Percentiles rank a stretch among this genome's conserved stretches.
These are phyloP conservation scores for Exidia glandulosa DNA, from an alignment of 768 basidiomycete species.

Conservation along the genomic window DNA sequence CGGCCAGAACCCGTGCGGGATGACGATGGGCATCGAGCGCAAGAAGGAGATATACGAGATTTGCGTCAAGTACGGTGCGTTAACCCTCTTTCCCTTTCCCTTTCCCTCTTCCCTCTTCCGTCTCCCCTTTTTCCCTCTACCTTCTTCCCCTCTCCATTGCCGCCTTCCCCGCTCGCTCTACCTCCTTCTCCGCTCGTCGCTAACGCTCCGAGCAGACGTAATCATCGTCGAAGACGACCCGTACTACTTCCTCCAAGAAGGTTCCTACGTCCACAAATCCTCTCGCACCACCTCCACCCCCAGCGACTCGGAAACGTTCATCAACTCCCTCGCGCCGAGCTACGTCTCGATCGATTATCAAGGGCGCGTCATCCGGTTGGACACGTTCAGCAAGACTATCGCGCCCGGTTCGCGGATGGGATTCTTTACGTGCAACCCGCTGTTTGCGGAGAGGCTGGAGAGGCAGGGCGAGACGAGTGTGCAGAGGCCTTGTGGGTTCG, in stretches of 20 bases:
- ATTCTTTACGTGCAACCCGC: conserved; percentile 67
- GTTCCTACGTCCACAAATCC: conserved; percentile 37
- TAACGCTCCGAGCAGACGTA: too few species aligned
- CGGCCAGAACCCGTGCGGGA: conserved; percentile 79
- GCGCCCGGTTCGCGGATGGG: conserved; percentile 70
- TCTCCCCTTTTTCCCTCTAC: too few species aligned
- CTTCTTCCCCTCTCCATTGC: too few species aligned
- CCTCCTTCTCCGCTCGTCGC: too few species aligned
- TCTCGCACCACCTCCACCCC: conserved; percentile 13
- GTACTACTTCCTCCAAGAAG: conserved; percentile 65
- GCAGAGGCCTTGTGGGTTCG: conserved; percentile 63
- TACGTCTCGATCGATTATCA: conserved; percentile 61
- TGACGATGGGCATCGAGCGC: conserved; percentile 47
- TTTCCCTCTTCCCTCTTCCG: too few species aligned
- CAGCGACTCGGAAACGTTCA: conserved; percentile 23
- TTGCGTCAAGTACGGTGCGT: conserved; percentile 64
- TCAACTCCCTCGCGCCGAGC: conserved; percentile 47
- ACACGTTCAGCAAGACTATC: conserved; percentile 74
- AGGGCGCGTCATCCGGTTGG: conserved; percentile 74
- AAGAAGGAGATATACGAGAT: conserved; percentile 77
- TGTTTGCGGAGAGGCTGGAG: conserved; percentile 67
- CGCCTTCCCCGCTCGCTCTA: too few species aligned
- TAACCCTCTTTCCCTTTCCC: not conserved
- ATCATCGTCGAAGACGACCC: conserved; percentile 81
- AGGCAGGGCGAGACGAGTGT: conserved; percentile 59